These are phyloP conservation scores for Corynespora cassiicola DNA, from an alignment of 2,329 filamentous ascomycete genomes.

Conservation along the genomic window DNA sequence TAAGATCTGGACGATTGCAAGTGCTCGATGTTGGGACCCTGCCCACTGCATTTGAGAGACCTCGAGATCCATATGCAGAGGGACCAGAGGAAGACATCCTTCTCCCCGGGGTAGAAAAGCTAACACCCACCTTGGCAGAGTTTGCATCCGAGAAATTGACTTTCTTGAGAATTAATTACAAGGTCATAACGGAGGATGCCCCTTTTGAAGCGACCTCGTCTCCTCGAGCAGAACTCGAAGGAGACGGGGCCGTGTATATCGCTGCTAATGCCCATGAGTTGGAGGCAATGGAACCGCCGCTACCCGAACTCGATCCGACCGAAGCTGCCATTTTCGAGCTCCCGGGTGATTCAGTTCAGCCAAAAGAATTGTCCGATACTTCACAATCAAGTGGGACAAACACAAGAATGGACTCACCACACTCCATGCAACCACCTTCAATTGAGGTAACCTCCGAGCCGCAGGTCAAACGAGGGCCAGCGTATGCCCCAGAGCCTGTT, in stretches of 20 bases:
- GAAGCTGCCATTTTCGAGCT: slow-evolving; percentile 29
- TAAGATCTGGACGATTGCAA: slow-evolving; percentile 59
- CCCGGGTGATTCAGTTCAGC: slow-evolving; percentile 32
- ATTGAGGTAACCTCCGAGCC: slow-evolving; percentile 41
- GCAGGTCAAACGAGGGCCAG: slow-evolving; percentile 48
- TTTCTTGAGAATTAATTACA: slow-evolving; percentile 63
- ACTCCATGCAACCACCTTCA: slow-evolving; percentile 7
- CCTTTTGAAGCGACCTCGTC: slow-evolving; percentile 18
- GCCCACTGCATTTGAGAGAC: slow-evolving; percentile 23
- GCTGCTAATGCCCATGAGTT: slow-evolving; percentile 35
- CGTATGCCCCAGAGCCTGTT: slow-evolving; percentile 55
- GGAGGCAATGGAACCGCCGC: slow-evolving; percentile 17
- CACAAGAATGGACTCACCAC: neutral
- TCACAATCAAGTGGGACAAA: neutral
- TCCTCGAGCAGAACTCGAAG: slow-evolving; percentile 33
- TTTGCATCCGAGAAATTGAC: slow-evolving; percentile 56
- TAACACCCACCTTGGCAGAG: slow-evolving; percentile 58
- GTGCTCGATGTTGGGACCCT: slow-evolving; percentile 63
- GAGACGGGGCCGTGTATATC: slow-evolving; percentile 22
- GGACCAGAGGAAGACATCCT: slow-evolving; percentile 28
- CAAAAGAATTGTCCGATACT: slow-evolving; percentile 32
- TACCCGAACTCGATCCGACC: slow-evolving; percentile 28
- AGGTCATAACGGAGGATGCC: slow-evolving; percentile 58
- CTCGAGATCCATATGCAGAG: slow-evolving; percentile 28
- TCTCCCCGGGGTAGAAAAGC: slow-evolving; percentile 60